Conservation (phyloP, 768 basidiomycete genomes). For the Phylloporus scabripes region DNA sequence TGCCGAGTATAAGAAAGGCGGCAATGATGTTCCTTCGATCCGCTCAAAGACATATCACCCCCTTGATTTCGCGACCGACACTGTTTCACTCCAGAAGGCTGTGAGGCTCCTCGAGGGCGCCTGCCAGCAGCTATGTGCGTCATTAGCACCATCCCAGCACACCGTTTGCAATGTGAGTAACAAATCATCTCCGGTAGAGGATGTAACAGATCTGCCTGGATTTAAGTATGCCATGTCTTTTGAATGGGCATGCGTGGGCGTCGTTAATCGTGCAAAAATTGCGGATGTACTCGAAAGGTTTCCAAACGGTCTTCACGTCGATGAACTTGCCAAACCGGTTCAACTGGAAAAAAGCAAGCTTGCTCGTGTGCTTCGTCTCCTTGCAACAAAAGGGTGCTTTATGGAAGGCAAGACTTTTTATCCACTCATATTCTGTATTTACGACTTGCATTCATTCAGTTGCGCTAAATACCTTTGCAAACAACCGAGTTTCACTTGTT, state of each 20-base stretch:
- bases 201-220: neutral
- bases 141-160: constrained; percentile 26
- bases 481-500: constrained; percentile 31
- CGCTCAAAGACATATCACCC: constrained; percentile 21
- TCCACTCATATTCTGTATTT: neutral
- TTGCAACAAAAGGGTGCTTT: constrained; percentile 29
- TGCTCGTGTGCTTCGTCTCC: constrained; percentile 26
- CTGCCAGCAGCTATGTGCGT: constrained; percentile 16
- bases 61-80: constrained; percentile 16
- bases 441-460: constrained; percentile 12
- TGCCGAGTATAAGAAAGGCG: constrained; percentile 23
- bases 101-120: neutral
- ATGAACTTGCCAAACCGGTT: constrained; percentile 22
- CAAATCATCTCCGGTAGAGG: neutral
- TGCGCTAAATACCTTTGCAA: constrained; percentile 25
- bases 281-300: constrained; percentile 22
- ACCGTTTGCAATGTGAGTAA: constrained; percentile 23
- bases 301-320: constrained; percentile 27
- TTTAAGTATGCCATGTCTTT: constrained; percentile 17
- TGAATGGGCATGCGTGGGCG: constrained; percentile 24
- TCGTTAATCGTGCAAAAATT: constrained; percentile 23
- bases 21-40: constrained; percentile 20
- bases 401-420: constrained; percentile 20
- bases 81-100: constrained; percentile 21
- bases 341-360: constrained; percentile 26